A percentile compares a stretch with the other conserved stretches of the same genome.
These are phyloP conservation scores for Pichia sp. DNA, from an alignment of 1,139 yeast genomes.

Conservation along the genomic window DNA sequence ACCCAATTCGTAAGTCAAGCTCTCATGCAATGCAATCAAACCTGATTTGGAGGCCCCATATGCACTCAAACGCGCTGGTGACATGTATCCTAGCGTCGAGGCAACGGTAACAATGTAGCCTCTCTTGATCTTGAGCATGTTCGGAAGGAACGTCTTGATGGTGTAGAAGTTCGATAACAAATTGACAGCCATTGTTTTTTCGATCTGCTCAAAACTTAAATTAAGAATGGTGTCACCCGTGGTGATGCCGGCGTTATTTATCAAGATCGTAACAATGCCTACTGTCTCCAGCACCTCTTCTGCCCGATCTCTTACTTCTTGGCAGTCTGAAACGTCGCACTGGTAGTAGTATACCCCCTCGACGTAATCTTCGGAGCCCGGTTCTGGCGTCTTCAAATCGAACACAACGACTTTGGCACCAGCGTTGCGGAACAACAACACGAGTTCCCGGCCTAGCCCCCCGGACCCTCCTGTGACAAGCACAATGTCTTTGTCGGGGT, in stretches of 20 bases:
- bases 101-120: conserved; percentile 81
- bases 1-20: conserved; percentile 67
- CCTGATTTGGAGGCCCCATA: conserved; percentile 94
- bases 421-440: conserved; percentile 37
- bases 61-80: conserved; percentile 76
- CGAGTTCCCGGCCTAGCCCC: conserved; percentile 74
- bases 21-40: conserved; percentile 75
- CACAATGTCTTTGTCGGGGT: conserved; percentile 52
- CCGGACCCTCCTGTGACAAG: conserved; percentile 79
- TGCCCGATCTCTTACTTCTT: conserved; percentile 39
- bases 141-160: conserved; percentile 66
- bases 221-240: conserved; percentile 56
- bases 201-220: conserved; percentile 54
- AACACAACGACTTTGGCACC: conserved; percentile 56
- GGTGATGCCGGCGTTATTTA: conserved; percentile 81
- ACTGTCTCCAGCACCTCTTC: conserved; percentile 41
- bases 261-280: conserved; percentile 61
- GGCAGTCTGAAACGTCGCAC: conserved; percentile 64
- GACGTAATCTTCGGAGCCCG: conserved; percentile 30
- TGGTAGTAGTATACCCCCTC: conserved; percentile 49
- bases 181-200: conserved; percentile 59
- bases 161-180: conserved; percentile 67
- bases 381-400: conserved; percentile 49
- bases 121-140: conserved; percentile 55
- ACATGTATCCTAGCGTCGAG: conserved; percentile 76